Percentiles rank a stretch among this genome's conserved stretches.
These are phyloP conservation scores for Entomortierella parvispora DNA, from an alignment of 192 early-diverging fungal genomes.

Conservation along the genomic window DNA sequence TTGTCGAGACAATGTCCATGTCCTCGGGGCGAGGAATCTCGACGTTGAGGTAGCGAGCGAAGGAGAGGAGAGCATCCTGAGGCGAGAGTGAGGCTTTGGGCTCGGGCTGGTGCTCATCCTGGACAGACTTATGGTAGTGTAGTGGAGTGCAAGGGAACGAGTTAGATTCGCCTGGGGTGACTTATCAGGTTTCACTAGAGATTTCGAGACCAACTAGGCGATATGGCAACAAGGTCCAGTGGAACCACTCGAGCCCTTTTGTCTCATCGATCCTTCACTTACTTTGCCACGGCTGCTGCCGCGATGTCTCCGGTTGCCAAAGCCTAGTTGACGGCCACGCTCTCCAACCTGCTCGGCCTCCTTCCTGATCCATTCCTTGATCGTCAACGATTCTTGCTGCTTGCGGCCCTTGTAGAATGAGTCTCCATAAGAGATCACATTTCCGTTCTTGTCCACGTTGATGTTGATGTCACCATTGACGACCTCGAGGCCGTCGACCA, in stretches of 20 bases:
- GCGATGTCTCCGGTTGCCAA: slow-evolving; percentile 33
- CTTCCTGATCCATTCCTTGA: slow-evolving; percentile 58
- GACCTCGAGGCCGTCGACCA: slow-evolving; percentile 74
- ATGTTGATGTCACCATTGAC: slow-evolving; percentile 87
- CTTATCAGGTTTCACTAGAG: too few species aligned
- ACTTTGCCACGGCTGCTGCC: slow-evolving; percentile 7
- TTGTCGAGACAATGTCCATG: slow-evolving; percentile 49
- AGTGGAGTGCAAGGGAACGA: slow-evolving; percentile 4
- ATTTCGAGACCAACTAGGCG: too few species aligned
- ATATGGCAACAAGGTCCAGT: too few species aligned
- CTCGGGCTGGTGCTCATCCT: slow-evolving; percentile 17
- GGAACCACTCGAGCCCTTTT: too few species aligned
- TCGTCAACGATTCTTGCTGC: slow-evolving; percentile 51
- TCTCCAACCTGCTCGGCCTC: slow-evolving; percentile 26
- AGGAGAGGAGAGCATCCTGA: slow-evolving; percentile 71
- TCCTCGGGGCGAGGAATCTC: slow-evolving; percentile 59
- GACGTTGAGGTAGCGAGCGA: slow-evolving; percentile 68
- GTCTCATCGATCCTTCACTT: background rate
- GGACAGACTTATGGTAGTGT: slow-evolving; percentile 4
- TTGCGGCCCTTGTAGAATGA: slow-evolving; percentile 64
- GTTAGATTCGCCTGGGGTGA: too few species aligned
- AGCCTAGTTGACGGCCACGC: slow-evolving; percentile 28
- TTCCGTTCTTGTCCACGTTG: slow-evolving; percentile 75
- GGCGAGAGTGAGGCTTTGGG: slow-evolving; percentile 57
- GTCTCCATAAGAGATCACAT: slow-evolving; percentile 78